Conservation (phyloP, 495 filamentous ascomycete genomes). For the Penicillium parvum region DNA sequence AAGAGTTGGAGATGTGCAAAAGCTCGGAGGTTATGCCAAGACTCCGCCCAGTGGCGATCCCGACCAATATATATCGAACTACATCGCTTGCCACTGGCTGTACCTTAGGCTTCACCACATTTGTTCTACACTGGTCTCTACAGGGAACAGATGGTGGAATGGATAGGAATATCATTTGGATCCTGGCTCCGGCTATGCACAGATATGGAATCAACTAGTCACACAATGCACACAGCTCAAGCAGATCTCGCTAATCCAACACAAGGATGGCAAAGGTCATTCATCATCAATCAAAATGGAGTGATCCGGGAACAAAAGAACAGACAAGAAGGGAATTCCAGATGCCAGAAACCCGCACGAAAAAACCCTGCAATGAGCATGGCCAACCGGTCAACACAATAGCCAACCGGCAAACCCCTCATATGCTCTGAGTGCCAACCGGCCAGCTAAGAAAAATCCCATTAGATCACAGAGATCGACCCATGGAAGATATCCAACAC, state of each 20-base stretch:
- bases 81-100: no score
- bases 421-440: background rate
- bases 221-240: conserved; percentile 13
- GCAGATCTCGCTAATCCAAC: conserved; percentile 22
- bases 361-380: background rate
- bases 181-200: conserved; percentile 11
- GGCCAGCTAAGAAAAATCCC: background rate
- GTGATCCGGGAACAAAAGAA: conserved; percentile 4
- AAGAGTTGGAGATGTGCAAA: no score
- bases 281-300: conserved; percentile 16
- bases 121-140: background rate
- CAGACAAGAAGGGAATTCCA: conserved; percentile 8
- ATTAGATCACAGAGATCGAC: background rate
- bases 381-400: conserved; percentile 1
- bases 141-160: conserved; percentile 1
- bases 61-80: no score
- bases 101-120: background rate
- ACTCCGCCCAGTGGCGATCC: no score
- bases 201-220: conserved; percentile 18
- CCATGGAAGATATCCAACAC: background rate
- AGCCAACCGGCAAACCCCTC: background rate
- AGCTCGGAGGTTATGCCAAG: no score
- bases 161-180: conserved; percentile 12
- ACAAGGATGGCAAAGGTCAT: conserved; percentile 20
- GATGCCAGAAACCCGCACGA: conserved; percentile 5